Evolutionary conservation across 768 basidiomycete species (phyloP).

Genomic region (Termitomyces sp.): DNA sequence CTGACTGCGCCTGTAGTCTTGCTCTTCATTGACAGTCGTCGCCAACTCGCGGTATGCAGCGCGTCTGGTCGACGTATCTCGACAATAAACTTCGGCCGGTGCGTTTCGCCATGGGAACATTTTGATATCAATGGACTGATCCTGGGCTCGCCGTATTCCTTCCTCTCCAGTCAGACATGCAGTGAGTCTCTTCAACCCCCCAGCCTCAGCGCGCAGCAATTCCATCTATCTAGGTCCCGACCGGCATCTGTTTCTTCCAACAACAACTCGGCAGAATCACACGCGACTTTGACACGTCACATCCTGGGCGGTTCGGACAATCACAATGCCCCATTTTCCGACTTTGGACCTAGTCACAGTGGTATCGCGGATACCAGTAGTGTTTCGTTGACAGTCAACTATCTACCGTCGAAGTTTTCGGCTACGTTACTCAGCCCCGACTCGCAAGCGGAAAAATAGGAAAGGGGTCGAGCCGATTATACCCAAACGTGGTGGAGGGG

Average conservation of each 20-base stretch:
- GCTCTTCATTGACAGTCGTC: background rate
- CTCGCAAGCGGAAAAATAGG: constrained; percentile 18
- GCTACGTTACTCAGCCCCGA: constrained; percentile 27
- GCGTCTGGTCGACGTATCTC: constrained; percentile 50
- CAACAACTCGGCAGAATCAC: constrained; percentile 38
- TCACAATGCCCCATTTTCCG: constrained; percentile 33
- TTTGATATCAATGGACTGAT: constrained; percentile 5
- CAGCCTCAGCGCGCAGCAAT: constrained; percentile 10
- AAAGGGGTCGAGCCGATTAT: constrained; percentile 24
- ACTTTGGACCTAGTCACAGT: constrained; percentile 1
- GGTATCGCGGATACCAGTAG: constrained; percentile 11
- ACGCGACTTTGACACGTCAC: constrained; percentile 41
- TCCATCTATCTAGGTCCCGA: constrained; percentile 19
- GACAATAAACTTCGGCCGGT: constrained; percentile 19
- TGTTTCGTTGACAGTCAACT: constrained; percentile 40
- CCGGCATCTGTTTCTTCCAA: constrained; percentile 30
- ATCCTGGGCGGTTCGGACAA: constrained; percentile 31
- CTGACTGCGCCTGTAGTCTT: background rate
- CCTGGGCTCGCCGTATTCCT: background rate
- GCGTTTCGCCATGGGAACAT: constrained; percentile 12
- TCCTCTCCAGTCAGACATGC: constrained; percentile 10
- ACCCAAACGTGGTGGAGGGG: constrained; percentile 57
- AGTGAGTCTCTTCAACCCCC: constrained; percentile 5
- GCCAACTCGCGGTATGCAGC: constrained; percentile 29
- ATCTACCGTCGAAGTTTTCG: constrained; percentile 64